phyloP scores from a whole-genome alignment of 2,329 filamentous ascomycete species.

The Cryphonectria japonica region DNA sequence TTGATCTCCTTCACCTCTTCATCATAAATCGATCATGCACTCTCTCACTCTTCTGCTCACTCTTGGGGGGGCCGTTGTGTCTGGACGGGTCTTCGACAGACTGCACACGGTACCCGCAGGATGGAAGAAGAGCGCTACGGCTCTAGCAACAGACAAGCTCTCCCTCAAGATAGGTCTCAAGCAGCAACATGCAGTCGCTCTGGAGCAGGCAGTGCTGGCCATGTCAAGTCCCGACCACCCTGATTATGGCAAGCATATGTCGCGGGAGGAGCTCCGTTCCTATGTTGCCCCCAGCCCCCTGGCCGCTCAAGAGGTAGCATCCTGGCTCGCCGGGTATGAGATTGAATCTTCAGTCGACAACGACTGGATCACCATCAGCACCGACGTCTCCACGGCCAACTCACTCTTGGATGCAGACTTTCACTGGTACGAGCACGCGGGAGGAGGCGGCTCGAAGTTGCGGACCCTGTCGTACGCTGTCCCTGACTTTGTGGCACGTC shows the following conservation, averaged over 20 bases:
- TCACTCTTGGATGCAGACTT: conserved; percentile 61
- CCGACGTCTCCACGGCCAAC: conserved; percentile 56
- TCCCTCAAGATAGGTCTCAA: conserved; percentile 53
- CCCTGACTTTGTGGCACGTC: conserved; percentile 55
- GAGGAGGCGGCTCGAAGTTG: conserved; percentile 48
- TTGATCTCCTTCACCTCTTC: too few relatives aligned
- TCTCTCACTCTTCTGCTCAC: conserved; percentile 34
- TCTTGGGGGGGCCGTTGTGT: conserved; percentile 28
- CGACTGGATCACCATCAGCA: conserved; percentile 65
- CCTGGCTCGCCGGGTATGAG: conserved; percentile 59
- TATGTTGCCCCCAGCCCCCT: conserved; percentile 55
- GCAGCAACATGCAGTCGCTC: conserved; percentile 51
- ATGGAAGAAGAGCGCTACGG: conserved; percentile 42
- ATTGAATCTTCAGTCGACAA: conserved; percentile 52
- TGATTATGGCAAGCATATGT: conserved; percentile 65
- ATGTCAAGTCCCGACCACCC: conserved; percentile 63
- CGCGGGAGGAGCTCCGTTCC: conserved; percentile 59
- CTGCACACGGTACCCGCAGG: conserved; percentile 42
- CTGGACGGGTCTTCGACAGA: conserved; percentile 43
- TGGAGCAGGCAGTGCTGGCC: conserved; percentile 63
- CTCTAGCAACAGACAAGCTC: conserved; percentile 44
- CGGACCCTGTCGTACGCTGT: conserved; percentile 63
- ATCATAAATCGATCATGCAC: conserved; percentile 28
- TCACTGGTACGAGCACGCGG: conserved; percentile 55
- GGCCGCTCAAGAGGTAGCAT: conserved; percentile 52